Percentiles rank a stretch among this genome's conserved stretches.
phyloP scores from a whole-genome alignment of 306 rosid species.

The Vachellia pachyceras region DNA sequence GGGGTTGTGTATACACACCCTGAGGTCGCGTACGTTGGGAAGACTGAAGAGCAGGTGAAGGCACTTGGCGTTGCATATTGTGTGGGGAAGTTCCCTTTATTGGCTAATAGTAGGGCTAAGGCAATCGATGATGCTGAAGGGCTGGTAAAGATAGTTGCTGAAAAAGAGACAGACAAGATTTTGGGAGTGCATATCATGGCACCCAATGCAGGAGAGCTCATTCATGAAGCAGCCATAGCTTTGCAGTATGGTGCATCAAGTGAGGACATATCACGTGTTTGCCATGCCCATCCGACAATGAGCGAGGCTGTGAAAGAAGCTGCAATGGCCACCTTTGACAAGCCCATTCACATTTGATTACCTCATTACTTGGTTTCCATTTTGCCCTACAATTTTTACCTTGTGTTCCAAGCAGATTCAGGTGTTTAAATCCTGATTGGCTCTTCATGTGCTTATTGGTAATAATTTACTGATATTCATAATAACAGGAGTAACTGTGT shows the following conservation, averaged over 20 bases:
- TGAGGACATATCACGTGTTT: slow-evolving; percentile 78
- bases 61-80: slow-evolving; percentile 56
- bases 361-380: slow-evolving; percentile 34
- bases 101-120: slow-evolving; percentile 84
- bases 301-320: slow-evolving; percentile 83
- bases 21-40: slow-evolving; percentile 94
- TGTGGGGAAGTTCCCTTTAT: slow-evolving; percentile 77
- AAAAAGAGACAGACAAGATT: slow-evolving; percentile 74
- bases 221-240: slow-evolving; percentile 70
- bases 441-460: slow-evolving; percentile 4
- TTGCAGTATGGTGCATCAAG: slow-evolving; percentile 70
- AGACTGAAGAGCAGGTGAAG: slow-evolving; percentile 98
- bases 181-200: slow-evolving; percentile 78
- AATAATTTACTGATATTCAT: not conserved
- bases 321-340: slow-evolving; percentile 76
- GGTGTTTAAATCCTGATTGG: slow-evolving; percentile 40
- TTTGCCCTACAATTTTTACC: slow-evolving; percentile 35
- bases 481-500: slow-evolving; percentile 30
- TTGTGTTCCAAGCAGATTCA: slow-evolving; percentile 38
- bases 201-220: slow-evolving; percentile 80
- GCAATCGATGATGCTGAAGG: slow-evolving; percentile 79
- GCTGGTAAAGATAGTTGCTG: slow-evolving; percentile 65
- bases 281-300: slow-evolving; percentile 81
- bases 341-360: slow-evolving; percentile 66
- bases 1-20: slow-evolving; percentile 96